Evolutionary conservation across 1,284 basidiomycete species (phyloP).

Genomic region (Ceratobasidium sp.): DNA sequence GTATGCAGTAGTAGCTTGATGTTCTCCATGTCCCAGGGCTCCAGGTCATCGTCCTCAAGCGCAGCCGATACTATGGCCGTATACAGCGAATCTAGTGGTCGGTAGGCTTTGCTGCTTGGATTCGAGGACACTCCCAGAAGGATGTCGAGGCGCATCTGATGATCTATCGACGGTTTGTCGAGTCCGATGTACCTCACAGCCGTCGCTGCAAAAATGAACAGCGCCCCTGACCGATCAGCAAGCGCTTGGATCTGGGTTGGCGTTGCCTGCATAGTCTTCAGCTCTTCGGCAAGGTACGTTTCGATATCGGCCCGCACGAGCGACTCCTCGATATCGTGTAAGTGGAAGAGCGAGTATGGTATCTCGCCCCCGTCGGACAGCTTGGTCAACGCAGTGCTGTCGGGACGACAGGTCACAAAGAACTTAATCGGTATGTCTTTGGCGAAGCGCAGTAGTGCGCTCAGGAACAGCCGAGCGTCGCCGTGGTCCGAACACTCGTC

Average conservation of each 20-base stretch:
- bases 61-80: neutral
- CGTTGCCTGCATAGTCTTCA: neutral
- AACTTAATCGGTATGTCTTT: slow-evolving; percentile 11
- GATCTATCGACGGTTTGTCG: neutral
- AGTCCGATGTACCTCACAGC: slow-evolving; percentile 14
- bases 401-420: slow-evolving; percentile 18
- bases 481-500: neutral
- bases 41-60: neutral
- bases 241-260: slow-evolving; percentile 15
- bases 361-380: neutral
- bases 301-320: slow-evolving; percentile 41
- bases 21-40: neutral
- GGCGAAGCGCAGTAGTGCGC: neutral
- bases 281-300: slow-evolving; percentile 20
- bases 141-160: neutral
- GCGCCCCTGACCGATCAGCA: slow-evolving; percentile 16
- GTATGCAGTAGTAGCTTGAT: neutral
- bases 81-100: slow-evolving; percentile 10
- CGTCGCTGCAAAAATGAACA: slow-evolving; percentile 45
- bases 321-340: slow-evolving; percentile 44
- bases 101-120: neutral
- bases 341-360: neutral
- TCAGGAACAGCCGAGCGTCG: neutral
- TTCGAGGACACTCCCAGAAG: neutral
- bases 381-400: neutral